Base-by-base conservation (phyloP, 2,329 filamentous ascomycete species). In the Pestalotiopsis sp. region DNA sequence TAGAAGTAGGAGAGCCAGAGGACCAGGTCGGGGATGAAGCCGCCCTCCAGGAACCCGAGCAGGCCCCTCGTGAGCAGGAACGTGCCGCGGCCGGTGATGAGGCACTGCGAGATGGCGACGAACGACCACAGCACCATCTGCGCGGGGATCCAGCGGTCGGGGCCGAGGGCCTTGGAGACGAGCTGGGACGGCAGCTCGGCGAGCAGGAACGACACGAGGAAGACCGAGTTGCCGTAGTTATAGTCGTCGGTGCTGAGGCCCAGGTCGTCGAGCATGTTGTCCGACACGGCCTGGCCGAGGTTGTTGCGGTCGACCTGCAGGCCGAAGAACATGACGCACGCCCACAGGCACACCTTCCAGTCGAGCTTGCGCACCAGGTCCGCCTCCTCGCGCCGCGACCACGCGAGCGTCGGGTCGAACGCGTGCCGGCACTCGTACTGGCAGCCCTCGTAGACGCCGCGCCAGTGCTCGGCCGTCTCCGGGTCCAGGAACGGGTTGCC, bases 141-240 rank as follows among this genome's bases (percentile, higher is more conserved):
- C 49, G 72, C 74, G 13, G 77, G 76, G 23, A 78, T 77, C 77
- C 76, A 79, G 65, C 74, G 74, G 67, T 78, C 76, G 7, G 77
- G 76, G 0, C 76, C 77, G 0, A 78, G 71, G 73, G 84, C 85
- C 75, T 91, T 91, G 61, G 83, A 86, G 14, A 91, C 74, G 7
- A 91, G 81, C 73, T 91, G 88, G 0, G 88, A 90, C 0, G 89
- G 89, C 1, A 91, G 78, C 72, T 91, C 89, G 0, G 89, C 87
- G 4, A 83, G 77, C 2, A 90, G 77, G 71, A 90, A 90, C 0
- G 82, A 82, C 2, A 88, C 74, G 0, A 83, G 80, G 71, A 88
- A 89, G 59, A 90, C 82, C 0, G 85, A 87, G 73, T 89, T 82
- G 36, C 87, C 87, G 17, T 84, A 76, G 72, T 89, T 89, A 74